Percentiles rank a stretch among this genome's conserved stretches.
phyloP scores from a whole-genome alignment of 2,329 filamentous ascomycete species.

The Aspergillus neotritici region DNA sequence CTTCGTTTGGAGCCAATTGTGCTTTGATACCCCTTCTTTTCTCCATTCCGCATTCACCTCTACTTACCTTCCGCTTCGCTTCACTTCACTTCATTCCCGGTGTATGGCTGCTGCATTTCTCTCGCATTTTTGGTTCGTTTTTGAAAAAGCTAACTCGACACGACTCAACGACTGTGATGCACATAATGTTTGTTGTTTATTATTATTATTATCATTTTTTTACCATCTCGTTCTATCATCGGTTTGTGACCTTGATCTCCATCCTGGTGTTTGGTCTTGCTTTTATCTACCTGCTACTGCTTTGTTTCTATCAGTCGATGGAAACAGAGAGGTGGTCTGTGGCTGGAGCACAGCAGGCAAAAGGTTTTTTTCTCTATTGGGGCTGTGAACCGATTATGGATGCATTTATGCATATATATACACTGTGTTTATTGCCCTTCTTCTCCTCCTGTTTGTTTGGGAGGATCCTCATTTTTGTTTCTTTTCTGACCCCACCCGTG shows the following conservation, averaged over 20 bases:
- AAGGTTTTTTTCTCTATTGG: slow-evolving; percentile 6
- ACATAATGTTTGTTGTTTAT: slow-evolving; percentile 23
- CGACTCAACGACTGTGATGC: slow-evolving; percentile 29
- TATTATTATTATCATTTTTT: slow-evolving; percentile 8
- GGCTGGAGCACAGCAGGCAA: slow-evolving; percentile 7
- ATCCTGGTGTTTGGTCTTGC: slow-evolving; percentile 7
- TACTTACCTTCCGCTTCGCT: slow-evolving; percentile 7
- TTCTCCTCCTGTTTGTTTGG: slow-evolving; percentile 4
- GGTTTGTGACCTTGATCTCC: background rate
- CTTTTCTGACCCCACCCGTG: slow-evolving; percentile 7
- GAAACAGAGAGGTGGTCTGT: slow-evolving; percentile 1
- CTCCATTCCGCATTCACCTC: slow-evolving; percentile 3
- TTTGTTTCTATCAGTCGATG: slow-evolving; percentile 1
- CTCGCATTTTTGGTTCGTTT: slow-evolving; percentile 9
- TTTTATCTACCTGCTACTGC: slow-evolving; percentile 5
- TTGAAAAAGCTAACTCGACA: slow-evolving; percentile 23
- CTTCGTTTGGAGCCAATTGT: slow-evolving; percentile 7
- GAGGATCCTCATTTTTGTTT: slow-evolving; percentile 3
- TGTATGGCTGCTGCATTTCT: slow-evolving; percentile 2
- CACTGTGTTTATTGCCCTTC: slow-evolving; percentile 3
- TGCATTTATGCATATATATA: slow-evolving; percentile 8
- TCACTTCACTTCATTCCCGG: slow-evolving; percentile 1
- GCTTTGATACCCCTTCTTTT: slow-evolving; percentile 5
- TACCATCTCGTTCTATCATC: slow-evolving; percentile 1
- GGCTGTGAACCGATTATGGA: slow-evolving; percentile 16